phyloP scores from a whole-genome alignment of 352 stramenopile genomes.

The Globisporangium barbulae region DNA sequence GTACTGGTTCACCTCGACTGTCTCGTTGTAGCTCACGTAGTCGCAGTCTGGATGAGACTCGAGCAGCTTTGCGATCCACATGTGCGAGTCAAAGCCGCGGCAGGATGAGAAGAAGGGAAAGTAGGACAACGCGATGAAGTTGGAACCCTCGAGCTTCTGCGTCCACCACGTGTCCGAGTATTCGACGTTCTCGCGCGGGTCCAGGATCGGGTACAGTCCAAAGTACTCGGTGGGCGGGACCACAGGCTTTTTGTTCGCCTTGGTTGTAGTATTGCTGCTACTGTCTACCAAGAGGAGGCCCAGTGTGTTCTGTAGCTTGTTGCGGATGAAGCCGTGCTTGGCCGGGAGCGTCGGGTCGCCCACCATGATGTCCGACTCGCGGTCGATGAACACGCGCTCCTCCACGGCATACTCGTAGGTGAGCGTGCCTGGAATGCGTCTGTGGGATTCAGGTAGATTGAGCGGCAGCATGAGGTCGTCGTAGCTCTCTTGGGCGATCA shows the following conservation, averaged over 20 bases:
- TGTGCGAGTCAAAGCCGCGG: constrained; percentile 92
- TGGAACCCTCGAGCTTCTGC: constrained; percentile 48
- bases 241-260: constrained; percentile 16
- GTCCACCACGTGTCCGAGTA: constrained; percentile 74
- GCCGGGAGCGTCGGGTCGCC: constrained; percentile 70
- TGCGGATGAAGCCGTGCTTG: constrained; percentile 54
- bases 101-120: constrained; percentile 97
- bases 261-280: constrained; percentile 10
- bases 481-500: constrained; percentile 83
- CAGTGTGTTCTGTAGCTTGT: constrained; percentile 59
- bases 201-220: constrained; percentile 38
- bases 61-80: constrained; percentile 91
- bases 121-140: constrained; percentile 91
- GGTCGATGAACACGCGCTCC: constrained; percentile 84
- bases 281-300: constrained; percentile 25
- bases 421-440: constrained; percentile 46
- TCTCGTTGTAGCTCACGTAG: constrained; percentile 83
- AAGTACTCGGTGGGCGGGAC: constrained; percentile 57
- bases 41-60: constrained; percentile 94
- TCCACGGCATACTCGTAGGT: constrained; percentile 75
- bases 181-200: constrained; percentile 36
- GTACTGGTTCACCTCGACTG: constrained; percentile 91
- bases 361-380: constrained; percentile 90
- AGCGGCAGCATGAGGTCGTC: constrained; percentile 88
- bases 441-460: constrained; percentile 88